phyloP scores from a whole-genome alignment of 495 filamentous ascomycete species.

The Articulospora tetracladia region DNA sequence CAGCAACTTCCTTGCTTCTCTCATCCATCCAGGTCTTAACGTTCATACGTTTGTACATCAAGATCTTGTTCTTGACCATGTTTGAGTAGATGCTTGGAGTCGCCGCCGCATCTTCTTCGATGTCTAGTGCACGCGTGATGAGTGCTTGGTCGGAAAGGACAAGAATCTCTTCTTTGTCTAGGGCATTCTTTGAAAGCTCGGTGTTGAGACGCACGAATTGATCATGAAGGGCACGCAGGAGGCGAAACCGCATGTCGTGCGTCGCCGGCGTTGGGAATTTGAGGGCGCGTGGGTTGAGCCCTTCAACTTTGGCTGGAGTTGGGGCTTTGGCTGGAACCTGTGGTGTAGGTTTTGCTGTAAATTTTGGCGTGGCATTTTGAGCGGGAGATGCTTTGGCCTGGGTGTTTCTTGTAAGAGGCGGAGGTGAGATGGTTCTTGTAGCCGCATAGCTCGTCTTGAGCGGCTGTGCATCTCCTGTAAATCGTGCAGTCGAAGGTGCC shows the following conservation, averaged over 20 bases:
- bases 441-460: conserved; percentile 10
- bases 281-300: conserved; percentile 79
- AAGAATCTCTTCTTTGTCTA: conserved; percentile 36
- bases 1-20: conserved; percentile 27
- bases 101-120: conserved; percentile 75
- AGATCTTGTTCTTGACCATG: conserved; percentile 74
- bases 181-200: conserved; percentile 49
- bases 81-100: conserved; percentile 71
- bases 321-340: conserved; percentile 5
- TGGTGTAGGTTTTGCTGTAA: background rate
- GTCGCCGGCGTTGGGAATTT: conserved; percentile 59
- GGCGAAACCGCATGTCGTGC: conserved; percentile 62
- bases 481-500: background rate
- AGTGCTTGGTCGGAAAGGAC: conserved; percentile 65
- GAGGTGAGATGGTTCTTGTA: conserved; percentile 37
- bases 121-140: conserved; percentile 73
- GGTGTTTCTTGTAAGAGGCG: conserved; percentile 28
- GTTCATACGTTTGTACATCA: conserved; percentile 67
- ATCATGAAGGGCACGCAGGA: conserved; percentile 70
- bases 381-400: background rate
- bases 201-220: conserved; percentile 71
- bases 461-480: background rate
- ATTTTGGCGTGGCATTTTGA: background rate
- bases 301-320: conserved; percentile 30
- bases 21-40: conserved; percentile 61